A percentile compares a stretch with the other conserved stretches of the same genome.
Evolutionary conservation across 768 basidiomycete species (phyloP).

Genomic region (Termitomyces heimii): DNA sequence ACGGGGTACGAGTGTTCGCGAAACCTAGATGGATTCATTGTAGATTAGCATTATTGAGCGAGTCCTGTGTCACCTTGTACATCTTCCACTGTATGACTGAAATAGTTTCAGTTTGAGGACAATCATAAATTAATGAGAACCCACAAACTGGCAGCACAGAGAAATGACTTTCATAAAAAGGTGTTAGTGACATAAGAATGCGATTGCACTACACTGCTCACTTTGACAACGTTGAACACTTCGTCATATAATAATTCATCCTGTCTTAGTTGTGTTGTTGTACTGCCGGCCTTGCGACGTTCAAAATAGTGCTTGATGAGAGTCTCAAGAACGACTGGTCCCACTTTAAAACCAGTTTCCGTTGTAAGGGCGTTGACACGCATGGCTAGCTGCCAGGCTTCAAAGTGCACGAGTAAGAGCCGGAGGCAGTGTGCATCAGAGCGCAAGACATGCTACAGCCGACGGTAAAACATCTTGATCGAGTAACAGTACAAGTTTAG

Average conservation of each 20-base stretch:
- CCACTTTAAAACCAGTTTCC: conserved; percentile 58
- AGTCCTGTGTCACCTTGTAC: conserved; percentile 43
- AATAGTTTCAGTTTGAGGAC: neutral
- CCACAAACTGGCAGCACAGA: conserved; percentile 65
- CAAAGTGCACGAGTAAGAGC: neutral
- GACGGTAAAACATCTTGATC: neutral
- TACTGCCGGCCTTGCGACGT: conserved; percentile 40
- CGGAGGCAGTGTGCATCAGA: neutral
- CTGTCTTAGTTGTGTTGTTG: conserved; percentile 46
- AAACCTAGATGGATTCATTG: conserved; percentile 36
- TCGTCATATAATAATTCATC: conserved; percentile 82
- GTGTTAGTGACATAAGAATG: neutral
- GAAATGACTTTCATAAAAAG: conserved; percentile 50
- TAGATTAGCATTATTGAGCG: neutral
- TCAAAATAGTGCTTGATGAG: conserved; percentile 86
- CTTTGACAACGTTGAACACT: conserved; percentile 73
- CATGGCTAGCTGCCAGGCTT: conserved; percentile 15
- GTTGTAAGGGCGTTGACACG: conserved; percentile 52
- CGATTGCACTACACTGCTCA: conserved; percentile 18
- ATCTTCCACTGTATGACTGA: conserved; percentile 81
- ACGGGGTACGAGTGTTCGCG: conserved; percentile 74
- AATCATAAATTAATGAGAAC: neutral
- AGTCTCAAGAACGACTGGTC: conserved; percentile 68
- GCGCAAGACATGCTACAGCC: neutral
- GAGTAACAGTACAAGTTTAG: neutral